phyloP scores from a whole-genome alignment of 257 asterid genomes.

The Euphrasia confusa region DNA sequence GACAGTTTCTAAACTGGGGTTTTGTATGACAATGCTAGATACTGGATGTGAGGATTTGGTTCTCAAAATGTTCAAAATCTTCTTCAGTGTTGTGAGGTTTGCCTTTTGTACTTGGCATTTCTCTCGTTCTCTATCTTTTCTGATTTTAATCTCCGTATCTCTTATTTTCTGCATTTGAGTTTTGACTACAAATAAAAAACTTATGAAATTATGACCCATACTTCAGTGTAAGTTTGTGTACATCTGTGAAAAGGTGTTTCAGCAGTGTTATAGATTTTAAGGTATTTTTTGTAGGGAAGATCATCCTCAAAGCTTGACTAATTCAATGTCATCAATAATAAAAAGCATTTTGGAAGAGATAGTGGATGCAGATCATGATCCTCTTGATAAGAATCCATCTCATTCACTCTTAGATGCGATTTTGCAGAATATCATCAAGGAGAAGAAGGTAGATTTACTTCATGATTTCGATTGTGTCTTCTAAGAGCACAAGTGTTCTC shows the following conservation, averaged over 20 bases:
- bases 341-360: slow-evolving; percentile 55
- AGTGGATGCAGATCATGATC: slow-evolving; percentile 42
- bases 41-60: slow-evolving; percentile 71
- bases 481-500: background rate
- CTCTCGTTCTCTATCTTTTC: background rate
- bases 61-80: slow-evolving; percentile 61
- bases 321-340: slow-evolving; percentile 61
- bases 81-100: slow-evolving; percentile 72
- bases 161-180: slow-evolving; percentile 15
- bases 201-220: background rate
- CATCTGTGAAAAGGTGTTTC: background rate
- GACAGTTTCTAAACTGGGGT: slow-evolving; percentile 57
- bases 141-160: background rate
- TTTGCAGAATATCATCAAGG: slow-evolving; percentile 63
- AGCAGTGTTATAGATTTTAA: background rate
- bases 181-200: slow-evolving; percentile 3
- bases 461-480: slow-evolving; percentile 5
- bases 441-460: slow-evolving; percentile 43
- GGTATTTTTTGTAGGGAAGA: slow-evolving; percentile 45
- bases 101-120: slow-evolving; percentile 21
- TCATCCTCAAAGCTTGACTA: slow-evolving; percentile 62
- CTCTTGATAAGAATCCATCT: slow-evolving; percentile 36
- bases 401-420: slow-evolving; percentile 68
- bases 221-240: background rate
- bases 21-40: slow-evolving; percentile 70